phyloP scores from a whole-genome alignment of 192 early-diverging fungal species.

The Linnemannia exigua region DNA sequence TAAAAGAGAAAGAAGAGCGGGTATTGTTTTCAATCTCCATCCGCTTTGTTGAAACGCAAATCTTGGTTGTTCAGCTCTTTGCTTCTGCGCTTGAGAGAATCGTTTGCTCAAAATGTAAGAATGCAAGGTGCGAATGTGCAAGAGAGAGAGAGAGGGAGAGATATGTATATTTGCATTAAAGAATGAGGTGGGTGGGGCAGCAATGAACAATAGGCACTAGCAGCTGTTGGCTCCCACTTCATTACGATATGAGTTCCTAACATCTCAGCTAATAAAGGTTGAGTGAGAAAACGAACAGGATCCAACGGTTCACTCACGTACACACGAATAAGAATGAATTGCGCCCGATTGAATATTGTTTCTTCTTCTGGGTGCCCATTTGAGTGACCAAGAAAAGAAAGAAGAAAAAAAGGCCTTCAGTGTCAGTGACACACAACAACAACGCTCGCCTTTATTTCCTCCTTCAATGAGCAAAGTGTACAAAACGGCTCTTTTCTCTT shows the following conservation, averaged over 20 bases:
- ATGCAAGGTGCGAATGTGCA: too few relatives aligned
- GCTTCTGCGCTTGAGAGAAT: not conserved
- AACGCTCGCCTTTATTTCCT: not conserved
- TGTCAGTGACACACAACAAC: not conserved
- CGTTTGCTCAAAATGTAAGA: not conserved
- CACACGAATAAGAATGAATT: slow-evolving; percentile 3
- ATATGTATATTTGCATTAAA: too few relatives aligned
- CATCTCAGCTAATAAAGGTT: not conserved
- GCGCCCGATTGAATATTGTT: not conserved
- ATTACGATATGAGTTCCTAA: not conserved
- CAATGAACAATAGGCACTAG: not conserved
- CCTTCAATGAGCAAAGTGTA: not conserved
- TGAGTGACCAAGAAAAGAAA: not conserved
- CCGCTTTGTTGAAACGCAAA: not conserved
- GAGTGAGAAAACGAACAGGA: not conserved
- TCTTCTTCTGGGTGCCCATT: too few relatives aligned
- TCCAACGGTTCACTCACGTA: too few relatives aligned
- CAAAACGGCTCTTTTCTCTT: slow-evolving; percentile 1
- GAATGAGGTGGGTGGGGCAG: not conserved
- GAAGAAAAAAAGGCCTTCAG: not conserved
- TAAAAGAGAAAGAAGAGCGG: not conserved
- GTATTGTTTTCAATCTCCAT: not conserved
- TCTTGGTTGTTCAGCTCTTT: not conserved
- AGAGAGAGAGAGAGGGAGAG: too few relatives aligned
- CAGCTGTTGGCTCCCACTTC: not conserved